phyloP scores from a whole-genome alignment of 1,139 yeast genomes.

The Nakaseomyces delphensis region DNA sequence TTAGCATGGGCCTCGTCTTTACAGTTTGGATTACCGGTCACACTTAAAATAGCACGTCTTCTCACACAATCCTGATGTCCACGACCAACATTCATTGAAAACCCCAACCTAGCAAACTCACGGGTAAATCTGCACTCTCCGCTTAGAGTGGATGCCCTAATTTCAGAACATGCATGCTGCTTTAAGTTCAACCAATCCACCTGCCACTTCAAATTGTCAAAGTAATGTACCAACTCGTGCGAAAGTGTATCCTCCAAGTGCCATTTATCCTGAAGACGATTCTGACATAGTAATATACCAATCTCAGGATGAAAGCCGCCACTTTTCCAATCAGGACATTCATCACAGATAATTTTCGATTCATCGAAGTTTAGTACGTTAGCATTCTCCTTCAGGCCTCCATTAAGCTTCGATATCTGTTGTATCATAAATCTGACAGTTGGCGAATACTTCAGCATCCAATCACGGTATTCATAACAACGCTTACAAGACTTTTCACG shows the following conservation, averaged over 20 bases:
- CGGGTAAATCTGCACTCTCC: constrained; percentile 93
- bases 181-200: constrained; percentile 75
- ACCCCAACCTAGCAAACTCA: constrained; percentile 53
- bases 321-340: constrained; percentile 78
- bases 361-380: constrained; percentile 22
- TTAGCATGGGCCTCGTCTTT: constrained; percentile 64
- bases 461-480: constrained; percentile 68
- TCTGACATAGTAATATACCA: constrained; percentile 83
- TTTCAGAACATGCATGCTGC: constrained; percentile 96
- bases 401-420: constrained; percentile 54
- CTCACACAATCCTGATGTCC: constrained; percentile 89
- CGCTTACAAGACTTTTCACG: constrained; percentile 50
- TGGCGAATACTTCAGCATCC: constrained; percentile 77
- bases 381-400: constrained; percentile 8
- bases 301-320: constrained; percentile 91
- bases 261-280: constrained; percentile 67
- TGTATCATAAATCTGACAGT: constrained; percentile 82
- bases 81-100: constrained; percentile 35
- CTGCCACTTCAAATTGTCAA: constrained; percentile 80
- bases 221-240: constrained; percentile 90
- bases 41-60: constrained; percentile 80
- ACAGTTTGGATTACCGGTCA: constrained; percentile 79
- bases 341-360: constrained; percentile 61
- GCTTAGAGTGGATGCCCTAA: constrained; percentile 82
- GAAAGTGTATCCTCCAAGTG: constrained; percentile 85